These are phyloP conservation scores for Bruguiera sexangula DNA, from an alignment of 345 rosid species.

Conservation along the genomic window DNA sequence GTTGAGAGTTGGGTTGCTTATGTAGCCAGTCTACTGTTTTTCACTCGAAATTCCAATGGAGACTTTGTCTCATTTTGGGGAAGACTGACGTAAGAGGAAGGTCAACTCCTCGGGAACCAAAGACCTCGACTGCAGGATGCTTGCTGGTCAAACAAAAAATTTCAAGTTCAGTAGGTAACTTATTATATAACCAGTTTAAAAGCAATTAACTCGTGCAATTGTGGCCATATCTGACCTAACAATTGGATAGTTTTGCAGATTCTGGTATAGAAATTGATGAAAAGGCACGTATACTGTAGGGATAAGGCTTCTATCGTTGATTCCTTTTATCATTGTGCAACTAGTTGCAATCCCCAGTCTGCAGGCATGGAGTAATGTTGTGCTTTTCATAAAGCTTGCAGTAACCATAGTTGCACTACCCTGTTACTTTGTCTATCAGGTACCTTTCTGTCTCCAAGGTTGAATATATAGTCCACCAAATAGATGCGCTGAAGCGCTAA, in stretches of 20 bases:
- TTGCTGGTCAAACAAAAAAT: background rate
- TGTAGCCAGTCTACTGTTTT: conserved; percentile 13
- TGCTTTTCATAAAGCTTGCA: background rate
- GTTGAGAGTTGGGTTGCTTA: conserved; percentile 8
- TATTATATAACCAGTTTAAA: background rate
- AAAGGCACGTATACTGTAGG: conserved; percentile 2
- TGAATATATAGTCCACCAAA: background rate
- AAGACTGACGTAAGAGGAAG: background rate
- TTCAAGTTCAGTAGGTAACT: conserved; percentile 5
- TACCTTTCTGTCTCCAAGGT: background rate
- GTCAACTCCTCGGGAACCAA: background rate
- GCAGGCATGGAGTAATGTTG: conserved; percentile 3
- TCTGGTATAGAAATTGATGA: background rate
- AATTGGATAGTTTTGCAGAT: background rate
- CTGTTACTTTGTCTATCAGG: conserved; percentile 11
- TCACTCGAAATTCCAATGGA: conserved; percentile 15
- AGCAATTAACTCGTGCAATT: background rate
- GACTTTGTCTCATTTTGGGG: conserved; percentile 11
- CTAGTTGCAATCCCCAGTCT: background rate
- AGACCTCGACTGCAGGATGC: background rate
- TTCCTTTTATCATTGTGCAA: conserved; percentile 14
- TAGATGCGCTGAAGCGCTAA: background rate
- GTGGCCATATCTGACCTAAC: background rate
- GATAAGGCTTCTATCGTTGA: conserved; percentile 15
- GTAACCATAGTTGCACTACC: background rate